A percentile compares a stretch with the other conserved stretches of the same genome.
Conservation (phyloP, 768 basidiomycete species). For the Tylopilus rubrobrunneus region DNA sequence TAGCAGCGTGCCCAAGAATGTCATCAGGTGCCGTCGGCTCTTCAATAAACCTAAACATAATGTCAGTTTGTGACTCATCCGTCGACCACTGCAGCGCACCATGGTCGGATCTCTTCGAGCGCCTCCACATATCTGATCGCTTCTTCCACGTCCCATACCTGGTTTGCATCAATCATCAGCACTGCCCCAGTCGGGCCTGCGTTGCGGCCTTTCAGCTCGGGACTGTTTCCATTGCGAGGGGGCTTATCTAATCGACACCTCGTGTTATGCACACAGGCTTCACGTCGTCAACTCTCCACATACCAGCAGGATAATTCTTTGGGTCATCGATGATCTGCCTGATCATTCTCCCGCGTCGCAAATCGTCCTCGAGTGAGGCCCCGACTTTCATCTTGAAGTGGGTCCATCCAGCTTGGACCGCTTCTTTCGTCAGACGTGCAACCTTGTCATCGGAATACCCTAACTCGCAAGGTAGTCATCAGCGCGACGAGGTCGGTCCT, state of each 20-base stretch:
- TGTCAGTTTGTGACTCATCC: conserved; percentile 8
- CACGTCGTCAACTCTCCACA: conserved; percentile 24
- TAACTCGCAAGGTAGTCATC: conserved; percentile 16
- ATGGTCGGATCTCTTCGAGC: conserved; percentile 60
- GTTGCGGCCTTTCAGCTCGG: conserved; percentile 75
- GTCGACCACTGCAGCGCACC: neutral
- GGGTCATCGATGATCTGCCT: conserved; percentile 92
- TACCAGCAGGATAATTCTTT: conserved; percentile 54
- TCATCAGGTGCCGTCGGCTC: conserved; percentile 93
- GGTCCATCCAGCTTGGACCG: conserved; percentile 84
- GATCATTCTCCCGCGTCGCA: conserved; percentile 81
- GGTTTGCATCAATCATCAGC: conserved; percentile 94
- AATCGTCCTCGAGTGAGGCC: conserved; percentile 71
- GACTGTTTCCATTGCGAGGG: conserved; percentile 48
- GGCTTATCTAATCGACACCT: conserved; percentile 26
- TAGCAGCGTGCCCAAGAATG: conserved; percentile 77
- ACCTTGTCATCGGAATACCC: conserved; percentile 92
- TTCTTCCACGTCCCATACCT: conserved; percentile 88
- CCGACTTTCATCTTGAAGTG: conserved; percentile 99
- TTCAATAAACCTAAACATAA: conserved; percentile 68
- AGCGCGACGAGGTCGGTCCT: neutral
- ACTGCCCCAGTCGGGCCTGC: conserved; percentile 90
- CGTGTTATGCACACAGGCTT: neutral
- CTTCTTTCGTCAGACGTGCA: conserved; percentile 74
- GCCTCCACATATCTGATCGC: conserved; percentile 84